A percentile compares a stretch with the other conserved stretches of the same genome.
These are phyloP conservation scores for Raffaelea arxii DNA, from an alignment of 2,329 filamentous ascomycete species.

Conservation along the genomic window DNA sequence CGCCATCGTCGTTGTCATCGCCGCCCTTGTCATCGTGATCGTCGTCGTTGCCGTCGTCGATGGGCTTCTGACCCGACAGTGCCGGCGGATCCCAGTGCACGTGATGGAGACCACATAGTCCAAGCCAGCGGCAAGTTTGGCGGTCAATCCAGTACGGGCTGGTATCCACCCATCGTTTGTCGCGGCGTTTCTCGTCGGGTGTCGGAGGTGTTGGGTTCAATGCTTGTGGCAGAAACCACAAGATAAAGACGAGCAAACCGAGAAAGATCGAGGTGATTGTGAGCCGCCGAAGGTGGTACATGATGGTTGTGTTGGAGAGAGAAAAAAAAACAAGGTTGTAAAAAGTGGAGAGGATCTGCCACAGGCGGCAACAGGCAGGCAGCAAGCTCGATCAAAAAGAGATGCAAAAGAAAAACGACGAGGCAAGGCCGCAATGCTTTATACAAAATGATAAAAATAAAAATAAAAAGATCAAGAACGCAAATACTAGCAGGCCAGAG, in stretches of 20 bases:
- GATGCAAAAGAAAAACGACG: not conserved
- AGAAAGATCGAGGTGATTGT: constrained; percentile 23
- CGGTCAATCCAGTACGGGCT: constrained; percentile 66
- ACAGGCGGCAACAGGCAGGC: not conserved
- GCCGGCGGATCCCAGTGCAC: constrained; percentile 49
- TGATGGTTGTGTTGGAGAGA: constrained; percentile 13
- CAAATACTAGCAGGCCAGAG: too few species aligned
- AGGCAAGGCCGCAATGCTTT: not conserved
- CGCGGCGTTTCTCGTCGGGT: constrained; percentile 50
- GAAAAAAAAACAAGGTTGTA: not conserved
- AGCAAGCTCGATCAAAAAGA: not conserved
- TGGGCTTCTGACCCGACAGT: too few species aligned
- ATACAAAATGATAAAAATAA: too few species aligned
- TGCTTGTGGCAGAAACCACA: constrained; percentile 41
- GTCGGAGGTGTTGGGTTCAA: constrained; percentile 56
- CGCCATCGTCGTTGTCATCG: constrained; percentile 9
- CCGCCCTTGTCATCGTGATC: constrained; percentile 1
- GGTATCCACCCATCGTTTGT: constrained; percentile 58
- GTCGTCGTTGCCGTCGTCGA: constrained; percentile 11
- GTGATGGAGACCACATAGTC: constrained; percentile 70
- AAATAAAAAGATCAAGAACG: not conserved
- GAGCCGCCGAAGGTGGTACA: constrained; percentile 38
- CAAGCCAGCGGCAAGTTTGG: constrained; percentile 68
- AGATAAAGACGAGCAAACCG: constrained; percentile 31
- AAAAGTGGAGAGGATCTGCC: not conserved